Conservation (phyloP, 805 yeast species). For the Yamadazyma tumulicola region DNA sequence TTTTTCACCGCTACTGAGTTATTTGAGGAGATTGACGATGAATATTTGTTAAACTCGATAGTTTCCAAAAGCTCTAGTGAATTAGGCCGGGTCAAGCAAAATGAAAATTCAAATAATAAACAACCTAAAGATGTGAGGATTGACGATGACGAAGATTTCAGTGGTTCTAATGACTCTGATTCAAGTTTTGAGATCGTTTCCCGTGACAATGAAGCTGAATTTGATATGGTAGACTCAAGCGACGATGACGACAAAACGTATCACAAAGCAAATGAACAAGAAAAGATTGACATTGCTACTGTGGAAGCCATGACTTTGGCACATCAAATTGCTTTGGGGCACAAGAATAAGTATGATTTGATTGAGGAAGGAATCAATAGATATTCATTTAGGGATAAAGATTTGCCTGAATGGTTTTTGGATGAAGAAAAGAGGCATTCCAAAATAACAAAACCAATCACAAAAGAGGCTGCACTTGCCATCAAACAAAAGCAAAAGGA, state of each 20-base stretch:
- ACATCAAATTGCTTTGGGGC: conserved; percentile 90
- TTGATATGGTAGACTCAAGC: conserved; percentile 45
- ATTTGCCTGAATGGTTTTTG: conserved; percentile 93
- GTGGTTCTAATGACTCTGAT: conserved; percentile 36
- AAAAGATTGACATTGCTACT: conserved; percentile 79
- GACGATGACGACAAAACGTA: conserved; percentile 41
- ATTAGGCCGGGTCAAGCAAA: not conserved
- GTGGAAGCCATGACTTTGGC: conserved; percentile 98
- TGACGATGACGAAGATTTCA: conserved; percentile 26
- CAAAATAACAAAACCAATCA: conserved; percentile 83
- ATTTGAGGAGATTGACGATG: conserved; percentile 42
- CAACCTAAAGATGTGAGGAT: conserved; percentile 1
- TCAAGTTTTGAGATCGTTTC: conserved; percentile 43
- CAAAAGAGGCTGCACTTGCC: conserved; percentile 69
- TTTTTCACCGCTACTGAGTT: conserved; percentile 40
- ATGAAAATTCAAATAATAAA: conserved; percentile 5
- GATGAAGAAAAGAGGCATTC: conserved; percentile 90
- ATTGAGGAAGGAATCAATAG: conserved; percentile 92
- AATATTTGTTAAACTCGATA: conserved; percentile 46
- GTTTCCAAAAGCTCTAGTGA: conserved; percentile 9
- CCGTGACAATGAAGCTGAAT: conserved; percentile 23
- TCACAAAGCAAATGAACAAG: conserved; percentile 47
- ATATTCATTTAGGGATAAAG: conserved; percentile 86
- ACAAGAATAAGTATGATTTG: conserved; percentile 76
- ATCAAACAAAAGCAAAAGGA: conserved; percentile 45